Percentiles rank a stretch among this genome's conserved stretches.
Conservation (phyloP, 345 rosid species). For the Acer campestre region DNA sequence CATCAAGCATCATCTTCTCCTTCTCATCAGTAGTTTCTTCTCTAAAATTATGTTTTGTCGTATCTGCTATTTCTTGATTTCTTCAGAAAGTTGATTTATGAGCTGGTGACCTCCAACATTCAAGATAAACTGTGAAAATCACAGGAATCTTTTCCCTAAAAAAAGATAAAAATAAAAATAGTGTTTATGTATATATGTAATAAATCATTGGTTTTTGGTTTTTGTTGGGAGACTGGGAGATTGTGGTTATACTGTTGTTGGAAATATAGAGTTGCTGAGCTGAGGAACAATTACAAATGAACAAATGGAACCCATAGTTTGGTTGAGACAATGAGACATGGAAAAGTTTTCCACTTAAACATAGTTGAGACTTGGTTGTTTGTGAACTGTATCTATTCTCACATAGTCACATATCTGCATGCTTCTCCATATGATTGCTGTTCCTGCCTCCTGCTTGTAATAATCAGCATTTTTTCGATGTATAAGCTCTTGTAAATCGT, state of each 20-base stretch:
- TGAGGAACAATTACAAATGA: neutral
- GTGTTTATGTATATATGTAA: neutral
- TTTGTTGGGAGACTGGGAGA: neutral
- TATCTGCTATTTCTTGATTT: neutral
- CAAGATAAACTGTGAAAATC: neutral
- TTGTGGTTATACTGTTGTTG: neutral
- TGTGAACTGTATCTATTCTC: neutral
- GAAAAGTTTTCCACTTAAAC: neutral
- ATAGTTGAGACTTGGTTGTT: neutral
- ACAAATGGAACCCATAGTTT: neutral
- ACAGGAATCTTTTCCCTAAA: neutral
- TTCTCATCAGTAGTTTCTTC: neutral
- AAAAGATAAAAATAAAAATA: too few relatives aligned
- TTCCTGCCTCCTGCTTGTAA: neutral
- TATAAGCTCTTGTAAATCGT: neutral
- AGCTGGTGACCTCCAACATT: neutral
- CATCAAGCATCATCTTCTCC: neutral
- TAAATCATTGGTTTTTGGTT: constrained; percentile 2
- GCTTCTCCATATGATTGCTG: neutral
- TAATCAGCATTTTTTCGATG: constrained; percentile 1
- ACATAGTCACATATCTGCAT: neutral
- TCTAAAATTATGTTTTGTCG: neutral
- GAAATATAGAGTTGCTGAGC: neutral
- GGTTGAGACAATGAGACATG: neutral
- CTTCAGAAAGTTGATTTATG: neutral